phyloP scores from a whole-genome alignment of 108 stramenopile genomes.

The Cyclotella distinguenda region DNA sequence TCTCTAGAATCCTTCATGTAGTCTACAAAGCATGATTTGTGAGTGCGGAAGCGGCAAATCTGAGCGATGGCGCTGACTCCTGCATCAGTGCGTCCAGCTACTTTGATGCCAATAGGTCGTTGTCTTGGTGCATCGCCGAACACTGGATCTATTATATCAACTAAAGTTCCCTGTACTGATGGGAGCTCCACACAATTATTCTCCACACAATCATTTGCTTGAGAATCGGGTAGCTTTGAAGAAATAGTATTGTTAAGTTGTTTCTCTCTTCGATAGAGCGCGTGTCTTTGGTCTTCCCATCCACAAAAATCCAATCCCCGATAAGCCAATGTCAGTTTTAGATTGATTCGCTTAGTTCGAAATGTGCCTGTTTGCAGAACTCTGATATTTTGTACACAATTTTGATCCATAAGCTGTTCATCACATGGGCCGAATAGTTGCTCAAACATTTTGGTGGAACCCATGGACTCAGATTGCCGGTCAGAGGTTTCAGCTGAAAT shows the following conservation, averaged over 20 bases:
- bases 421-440: slow-evolving; percentile 16
- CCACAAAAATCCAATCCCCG: slow-evolving; percentile 75
- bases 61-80: slow-evolving; percentile 75
- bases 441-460: slow-evolving; percentile 7
- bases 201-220: not conserved
- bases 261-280: slow-evolving; percentile 20
- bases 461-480: not conserved
- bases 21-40: slow-evolving; percentile 2
- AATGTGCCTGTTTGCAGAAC: slow-evolving; percentile 5
- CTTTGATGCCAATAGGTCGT: slow-evolving; percentile 57
- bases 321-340: slow-evolving; percentile 63
- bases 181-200: slow-evolving; percentile 23
- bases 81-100: slow-evolving; percentile 76
- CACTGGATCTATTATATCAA: slow-evolving; percentile 53
- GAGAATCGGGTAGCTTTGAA: not conserved
- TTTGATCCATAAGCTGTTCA: not conserved
- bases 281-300: slow-evolving; percentile 72
- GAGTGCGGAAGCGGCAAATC: slow-evolving; percentile 69
- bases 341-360: slow-evolving; percentile 50
- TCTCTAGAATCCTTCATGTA: not conserved
- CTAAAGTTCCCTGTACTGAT: slow-evolving; percentile 69
- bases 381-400: not conserved
- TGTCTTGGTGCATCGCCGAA: slow-evolving; percentile 13
- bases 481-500: not conserved
- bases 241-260: too few species aligned